A percentile compares a stretch with the other conserved stretches of the same genome.
These are phyloP conservation scores for Kazachstania africana DNA, from an alignment of 805 yeast genomes.

Conservation along the genomic window DNA sequence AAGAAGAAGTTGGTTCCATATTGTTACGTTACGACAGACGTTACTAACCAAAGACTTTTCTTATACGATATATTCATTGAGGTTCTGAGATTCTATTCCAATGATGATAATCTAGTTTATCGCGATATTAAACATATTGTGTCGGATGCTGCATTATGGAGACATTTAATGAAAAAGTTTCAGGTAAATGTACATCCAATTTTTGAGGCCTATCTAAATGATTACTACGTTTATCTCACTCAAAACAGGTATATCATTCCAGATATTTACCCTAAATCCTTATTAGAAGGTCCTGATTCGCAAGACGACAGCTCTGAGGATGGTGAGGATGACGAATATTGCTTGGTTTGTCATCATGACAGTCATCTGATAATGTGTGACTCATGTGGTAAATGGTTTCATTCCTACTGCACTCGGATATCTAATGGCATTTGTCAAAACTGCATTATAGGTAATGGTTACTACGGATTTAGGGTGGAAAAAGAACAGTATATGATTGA, in stretches of 20 bases:
- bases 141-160: slow-evolving; percentile 24
- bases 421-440: slow-evolving; percentile 67
- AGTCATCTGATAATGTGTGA: slow-evolving; percentile 49
- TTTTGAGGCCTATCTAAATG: slow-evolving; percentile 18
- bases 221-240: slow-evolving; percentile 26
- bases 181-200: slow-evolving; percentile 1
- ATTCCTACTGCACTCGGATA: slow-evolving; percentile 19
- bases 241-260: slow-evolving; percentile 2
- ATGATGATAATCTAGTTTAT: too few species aligned
- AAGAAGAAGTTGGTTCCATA: too few species aligned
- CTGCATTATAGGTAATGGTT: slow-evolving; percentile 80
- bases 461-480: slow-evolving; percentile 74
- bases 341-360: too few species aligned
- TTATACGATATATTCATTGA: too few species aligned
- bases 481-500: slow-evolving; percentile 42
- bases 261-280: slow-evolving; percentile 25
- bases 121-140: too few species aligned
- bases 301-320: slow-evolving; percentile 6
- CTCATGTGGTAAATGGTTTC: slow-evolving; percentile 62
- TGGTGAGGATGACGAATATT: too few species aligned
- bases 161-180: slow-evolving; percentile 8
- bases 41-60: too few species aligned
- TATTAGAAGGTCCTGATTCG: slow-evolving; percentile 17
- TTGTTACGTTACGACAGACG: too few species aligned
- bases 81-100: too few species aligned